These are phyloP conservation scores for Mycosarcoma mackinlayi DNA, from an alignment of 1,284 basidiomycete species.

Conservation along the genomic window DNA sequence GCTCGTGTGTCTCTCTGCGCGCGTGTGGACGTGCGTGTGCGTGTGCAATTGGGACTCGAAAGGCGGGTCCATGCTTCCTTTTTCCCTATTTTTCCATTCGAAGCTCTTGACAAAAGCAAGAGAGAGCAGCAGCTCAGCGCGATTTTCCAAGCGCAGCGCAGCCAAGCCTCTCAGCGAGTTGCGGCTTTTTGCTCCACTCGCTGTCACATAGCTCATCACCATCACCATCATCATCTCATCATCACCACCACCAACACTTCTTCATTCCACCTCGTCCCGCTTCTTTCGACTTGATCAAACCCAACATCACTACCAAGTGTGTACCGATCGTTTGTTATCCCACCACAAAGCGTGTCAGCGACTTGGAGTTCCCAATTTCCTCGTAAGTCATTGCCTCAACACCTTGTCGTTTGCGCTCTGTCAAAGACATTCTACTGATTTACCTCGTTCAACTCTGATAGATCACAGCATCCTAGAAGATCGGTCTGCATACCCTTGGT, in stretches of 20 bases:
- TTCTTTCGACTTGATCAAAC: too few species aligned
- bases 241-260: not conserved
- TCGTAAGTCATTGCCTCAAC: too few species aligned
- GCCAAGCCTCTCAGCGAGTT: not conserved
- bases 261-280: too few species aligned
- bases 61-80: constrained; percentile 1
- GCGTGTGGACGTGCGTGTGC: not conserved
- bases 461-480: too few species aligned
- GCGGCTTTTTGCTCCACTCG: not conserved
- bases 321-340: too few species aligned
- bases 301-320: too few species aligned
- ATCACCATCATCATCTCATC: constrained; percentile 3
- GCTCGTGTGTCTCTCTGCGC: constrained; percentile 11
- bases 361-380: too few species aligned
- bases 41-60: constrained; percentile 3
- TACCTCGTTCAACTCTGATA: too few species aligned
- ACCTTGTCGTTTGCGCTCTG: too few species aligned
- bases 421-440: too few species aligned
- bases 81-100: not conserved
- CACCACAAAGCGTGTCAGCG: too few species aligned
- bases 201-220: constrained; percentile 16
- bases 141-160: constrained; percentile 8
- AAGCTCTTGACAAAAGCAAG: too few species aligned
- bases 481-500: constrained; percentile 24
- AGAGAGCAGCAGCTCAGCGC: not conserved